Base-by-base conservation (phyloP, 768 basidiomycete genomes). In the Holtermanniella nyarrowii region DNA sequence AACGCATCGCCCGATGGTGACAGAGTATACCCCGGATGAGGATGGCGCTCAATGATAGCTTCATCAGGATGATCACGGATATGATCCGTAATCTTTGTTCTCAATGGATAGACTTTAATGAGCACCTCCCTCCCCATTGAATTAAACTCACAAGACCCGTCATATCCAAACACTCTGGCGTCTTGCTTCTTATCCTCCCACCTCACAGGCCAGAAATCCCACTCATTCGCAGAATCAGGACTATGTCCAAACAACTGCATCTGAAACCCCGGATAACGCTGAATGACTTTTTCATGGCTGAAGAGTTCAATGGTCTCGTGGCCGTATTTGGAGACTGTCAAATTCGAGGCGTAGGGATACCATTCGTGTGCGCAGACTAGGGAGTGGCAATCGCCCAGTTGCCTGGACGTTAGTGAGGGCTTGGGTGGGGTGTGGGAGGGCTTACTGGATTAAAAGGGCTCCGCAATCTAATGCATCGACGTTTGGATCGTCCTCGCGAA, bases 301-400 rank as follows among this genome's bases (percentile, higher is more conserved):
- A 69, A 71, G 18, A 71, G 37, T 47, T 71, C 69, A 21, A 56
- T 49, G 45, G 69, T 60, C 53, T 71, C 69, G 47, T 69, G 69
- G 7, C 65, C 69, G 54, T 71, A 71, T 46, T 71, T 71, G 2
- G 68, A 64, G 23, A 71, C 54, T 16, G 69, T 71, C 54, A 71
- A 69, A 44, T 71, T 70, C 50, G 64, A 62, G 18, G 61, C 57
- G 11, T 59, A 52, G 21, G 65, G 67, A 49, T 69, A 69, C 65
- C 68, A 66, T 50, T 69, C 65, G 31, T 61, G 58, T 21, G 61
- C 27, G 46, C 68, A 66, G n/a, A 58, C 54, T 1, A 57, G 41
- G 14, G 54, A 54, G 46, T 70, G 69, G 40, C 69, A 70, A 46
- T 70, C 69, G 25, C 69, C 69, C 3, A 68, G 46, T 58, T 70